Evolutionary conservation across 2,329 filamentous ascomycete genomes (phyloP).

Genomic region (Septoria linicola): DNA sequence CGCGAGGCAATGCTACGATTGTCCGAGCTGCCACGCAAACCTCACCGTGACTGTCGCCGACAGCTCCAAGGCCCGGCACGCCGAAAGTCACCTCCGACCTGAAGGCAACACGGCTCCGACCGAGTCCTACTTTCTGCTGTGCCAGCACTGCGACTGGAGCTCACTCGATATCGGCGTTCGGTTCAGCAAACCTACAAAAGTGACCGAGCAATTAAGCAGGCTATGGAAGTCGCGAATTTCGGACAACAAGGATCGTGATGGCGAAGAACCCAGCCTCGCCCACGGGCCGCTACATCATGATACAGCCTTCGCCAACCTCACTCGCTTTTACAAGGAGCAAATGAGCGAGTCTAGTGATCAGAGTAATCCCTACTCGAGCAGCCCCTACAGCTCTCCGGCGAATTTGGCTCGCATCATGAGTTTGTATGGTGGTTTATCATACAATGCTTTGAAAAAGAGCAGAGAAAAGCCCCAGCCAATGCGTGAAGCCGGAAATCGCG

Average conservation of each 20-base stretch:
- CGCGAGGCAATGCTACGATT: conserved; percentile 92
- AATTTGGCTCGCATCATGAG: conserved; percentile 88
- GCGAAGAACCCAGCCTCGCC: conserved; percentile 33
- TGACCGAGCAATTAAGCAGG: conserved; percentile 64
- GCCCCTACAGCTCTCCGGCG: conserved; percentile 69
- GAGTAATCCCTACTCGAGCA: conserved; percentile 49
- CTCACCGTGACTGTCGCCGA: conserved; percentile 73
- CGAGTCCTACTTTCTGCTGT: conserved; percentile 68
- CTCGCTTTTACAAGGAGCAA: conserved; percentile 78
- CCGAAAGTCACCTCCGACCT: conserved; percentile 21
- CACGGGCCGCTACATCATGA: conserved; percentile 56
- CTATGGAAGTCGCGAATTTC: conserved; percentile 31
- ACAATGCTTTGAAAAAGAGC: conserved; percentile 61
- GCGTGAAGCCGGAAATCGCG: conserved; percentile 70
- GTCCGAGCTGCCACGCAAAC: conserved; percentile 81
- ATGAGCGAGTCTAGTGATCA: conserved; percentile 63
- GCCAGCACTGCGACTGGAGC: conserved; percentile 90
- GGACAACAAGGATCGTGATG: conserved; percentile 44
- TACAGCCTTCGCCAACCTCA: conserved; percentile 71
- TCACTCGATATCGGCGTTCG: conserved; percentile 85
- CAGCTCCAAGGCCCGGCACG: conserved; percentile 38
- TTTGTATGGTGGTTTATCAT: conserved; percentile 70
- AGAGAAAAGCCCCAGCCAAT: conserved; percentile 70
- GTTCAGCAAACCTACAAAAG: conserved; percentile 81
- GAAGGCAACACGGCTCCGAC: conserved; percentile 17